Conservation (phyloP, 176 grass and related monocot genomes). For the Cocos nucifera region DNA sequence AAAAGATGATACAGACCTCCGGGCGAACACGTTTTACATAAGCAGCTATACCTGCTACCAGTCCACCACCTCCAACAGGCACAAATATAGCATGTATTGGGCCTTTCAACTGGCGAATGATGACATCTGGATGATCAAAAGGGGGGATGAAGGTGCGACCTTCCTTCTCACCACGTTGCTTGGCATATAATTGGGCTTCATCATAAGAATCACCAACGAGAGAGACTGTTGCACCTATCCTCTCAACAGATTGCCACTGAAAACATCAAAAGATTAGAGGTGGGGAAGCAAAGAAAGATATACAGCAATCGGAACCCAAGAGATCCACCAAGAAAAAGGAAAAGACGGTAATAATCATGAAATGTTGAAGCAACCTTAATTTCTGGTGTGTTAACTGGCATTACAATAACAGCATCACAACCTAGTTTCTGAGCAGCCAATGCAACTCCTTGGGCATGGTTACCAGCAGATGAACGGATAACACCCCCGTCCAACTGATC, state of each 20-base stretch:
- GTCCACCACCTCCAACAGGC: conserved; percentile 93
- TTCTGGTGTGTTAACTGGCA: conserved; percentile 97
- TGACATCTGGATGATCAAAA: conserved; percentile 95
- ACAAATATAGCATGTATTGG: conserved; percentile 97
- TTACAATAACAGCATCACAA: conserved; percentile 93
- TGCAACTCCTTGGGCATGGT: conserved; percentile 98
- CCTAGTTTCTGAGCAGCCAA: conserved; percentile 65
- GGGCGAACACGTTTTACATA: conserved; percentile 96
- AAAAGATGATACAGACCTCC: conserved; percentile 49
- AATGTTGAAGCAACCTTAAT: conserved; percentile 63
- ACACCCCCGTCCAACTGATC: conserved; percentile 75
- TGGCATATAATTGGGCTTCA: conserved; percentile 87
- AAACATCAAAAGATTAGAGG: conserved; percentile 10
- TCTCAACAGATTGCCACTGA: conserved; percentile 86
- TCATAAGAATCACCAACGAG: conserved; percentile 88
- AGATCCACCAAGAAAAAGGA: not conserved
- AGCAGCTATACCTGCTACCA: conserved; percentile 94
- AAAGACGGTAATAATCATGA: not conserved
- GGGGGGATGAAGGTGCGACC: conserved; percentile 86
- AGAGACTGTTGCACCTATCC: conserved; percentile 81
- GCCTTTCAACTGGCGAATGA: conserved; percentile 68
- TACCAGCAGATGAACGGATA: conserved; percentile 96
- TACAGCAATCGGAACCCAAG: not conserved
- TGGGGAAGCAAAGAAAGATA: not conserved
- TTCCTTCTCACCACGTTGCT: conserved; percentile 67